A percentile compares a stretch with the other conserved stretches of the same genome.
Evolutionary conservation across 345 rosid species (phyloP).

Genomic region (Eucalyptus lansdowneana): DNA sequence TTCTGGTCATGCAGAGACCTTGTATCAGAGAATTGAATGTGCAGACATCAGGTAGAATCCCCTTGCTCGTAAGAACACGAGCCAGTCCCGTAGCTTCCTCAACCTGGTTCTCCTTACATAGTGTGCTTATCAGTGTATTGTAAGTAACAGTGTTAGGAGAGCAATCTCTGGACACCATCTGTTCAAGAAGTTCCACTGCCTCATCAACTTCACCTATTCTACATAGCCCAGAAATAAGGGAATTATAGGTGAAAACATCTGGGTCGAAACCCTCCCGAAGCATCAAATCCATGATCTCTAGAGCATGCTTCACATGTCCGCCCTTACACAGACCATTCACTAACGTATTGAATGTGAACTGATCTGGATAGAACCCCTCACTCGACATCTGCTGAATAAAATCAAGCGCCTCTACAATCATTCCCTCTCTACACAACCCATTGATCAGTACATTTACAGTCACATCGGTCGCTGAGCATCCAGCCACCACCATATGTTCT

Average conservation of each 20-base stretch:
- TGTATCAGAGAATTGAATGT: conserved; percentile 79
- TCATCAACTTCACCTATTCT: conserved; percentile 65
- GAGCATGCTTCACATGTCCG: conserved; percentile 68
- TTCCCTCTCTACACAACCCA: conserved; percentile 79
- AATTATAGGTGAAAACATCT: conserved; percentile 65
- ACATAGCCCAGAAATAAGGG: conserved; percentile 80
- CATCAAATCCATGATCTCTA: conserved; percentile 84
- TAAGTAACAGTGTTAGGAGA: conserved; percentile 81
- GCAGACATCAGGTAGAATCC: conserved; percentile 59
- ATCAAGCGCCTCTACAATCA: conserved; percentile 52
- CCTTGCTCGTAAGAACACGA: conserved; percentile 55
- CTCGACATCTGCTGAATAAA: conserved; percentile 55
- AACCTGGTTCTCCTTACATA: conserved; percentile 75
- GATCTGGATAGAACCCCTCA: conserved; percentile 69
- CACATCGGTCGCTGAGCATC: conserved; percentile 41
- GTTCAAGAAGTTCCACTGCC: conserved; percentile 64
- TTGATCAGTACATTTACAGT: conserved; percentile 77
- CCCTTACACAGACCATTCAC: conserved; percentile 78
- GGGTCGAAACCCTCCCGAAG: conserved; percentile 83
- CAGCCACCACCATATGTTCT: conserved; percentile 45
- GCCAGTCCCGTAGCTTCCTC: conserved; percentile 71
- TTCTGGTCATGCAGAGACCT: conserved; percentile 58
- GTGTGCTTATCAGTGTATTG: conserved; percentile 72
- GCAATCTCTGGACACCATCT: conserved; percentile 79
- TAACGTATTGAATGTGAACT: conserved; percentile 65